Conservation (phyloP, 495 filamentous ascomycete species). For the Aspergillus panamensis region DNA sequence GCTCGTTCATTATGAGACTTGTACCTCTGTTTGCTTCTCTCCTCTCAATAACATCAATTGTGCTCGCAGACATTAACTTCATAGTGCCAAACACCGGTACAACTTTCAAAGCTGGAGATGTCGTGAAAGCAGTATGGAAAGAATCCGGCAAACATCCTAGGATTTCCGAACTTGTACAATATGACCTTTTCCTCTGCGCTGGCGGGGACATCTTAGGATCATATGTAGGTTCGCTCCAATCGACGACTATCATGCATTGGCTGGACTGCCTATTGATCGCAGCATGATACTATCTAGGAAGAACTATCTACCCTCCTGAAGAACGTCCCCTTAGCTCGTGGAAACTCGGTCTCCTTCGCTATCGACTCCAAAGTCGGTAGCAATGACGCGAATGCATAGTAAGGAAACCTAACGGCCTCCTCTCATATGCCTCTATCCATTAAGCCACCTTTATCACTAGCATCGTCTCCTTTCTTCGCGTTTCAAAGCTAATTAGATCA, state of each 20-base stretch:
- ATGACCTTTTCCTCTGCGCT: conserved; percentile 60
- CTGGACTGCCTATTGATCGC: conserved; percentile 6
- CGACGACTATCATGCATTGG: background rate
- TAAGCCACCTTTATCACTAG: too few species aligned
- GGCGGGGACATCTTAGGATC: conserved; percentile 53
- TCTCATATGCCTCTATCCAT: background rate
- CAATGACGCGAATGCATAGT: conserved; percentile 60
- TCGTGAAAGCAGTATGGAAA: conserved; percentile 56
- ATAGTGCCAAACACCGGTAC: conserved; percentile 36
- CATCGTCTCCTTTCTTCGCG: too few species aligned
- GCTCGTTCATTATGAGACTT: conserved; percentile 33
- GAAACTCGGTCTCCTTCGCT: conserved; percentile 50
- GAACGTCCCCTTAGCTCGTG: conserved; percentile 41
- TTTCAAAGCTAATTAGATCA: background rate
- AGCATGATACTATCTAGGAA: conserved; percentile 29
- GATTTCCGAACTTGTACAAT: conserved; percentile 51
- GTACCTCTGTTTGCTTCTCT: conserved; percentile 37
- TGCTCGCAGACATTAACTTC: conserved; percentile 56
- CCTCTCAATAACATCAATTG: conserved; percentile 39
- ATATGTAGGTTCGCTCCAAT: conserved; percentile 31
- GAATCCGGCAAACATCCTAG: conserved; percentile 50
- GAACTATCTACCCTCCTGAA: conserved; percentile 41
- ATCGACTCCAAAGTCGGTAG: conserved; percentile 48
- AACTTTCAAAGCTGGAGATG: conserved; percentile 44
- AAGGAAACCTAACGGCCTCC: conserved; percentile 20